Percentiles rank a stretch among this genome's conserved stretches.
These are phyloP conservation scores for Exserohilum turcica DNA, from an alignment of 2,329 filamentous ascomycete genomes.

Conservation along the genomic window DNA sequence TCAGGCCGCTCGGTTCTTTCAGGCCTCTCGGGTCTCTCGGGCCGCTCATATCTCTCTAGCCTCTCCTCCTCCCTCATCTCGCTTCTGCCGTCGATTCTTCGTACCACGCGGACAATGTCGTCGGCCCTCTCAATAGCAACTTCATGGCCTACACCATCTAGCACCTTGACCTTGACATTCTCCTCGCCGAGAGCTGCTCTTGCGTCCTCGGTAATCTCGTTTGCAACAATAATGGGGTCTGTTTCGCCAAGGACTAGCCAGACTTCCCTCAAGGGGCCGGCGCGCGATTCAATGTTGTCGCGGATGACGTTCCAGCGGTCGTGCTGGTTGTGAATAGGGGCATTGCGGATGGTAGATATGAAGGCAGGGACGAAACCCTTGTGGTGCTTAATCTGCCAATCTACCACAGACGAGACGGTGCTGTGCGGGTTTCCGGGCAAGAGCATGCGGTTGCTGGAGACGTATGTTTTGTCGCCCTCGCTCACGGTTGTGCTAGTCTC, in stretches of 20 bases:
- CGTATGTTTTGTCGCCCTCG: conserved; percentile 28
- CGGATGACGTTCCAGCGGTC: conserved; percentile 66
- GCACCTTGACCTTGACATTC: conserved; percentile 62
- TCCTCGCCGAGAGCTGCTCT: conserved; percentile 59
- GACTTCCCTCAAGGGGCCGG: conserved; percentile 56
- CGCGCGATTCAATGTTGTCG: conserved; percentile 37
- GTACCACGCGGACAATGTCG: conserved; percentile 56
- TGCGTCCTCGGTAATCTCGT: conserved; percentile 68
- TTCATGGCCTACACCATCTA: conserved; percentile 70
- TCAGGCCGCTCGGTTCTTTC: neutral
- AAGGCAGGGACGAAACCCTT: conserved; percentile 72
- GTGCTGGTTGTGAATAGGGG: conserved; percentile 70
- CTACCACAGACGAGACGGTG: conserved; percentile 66
- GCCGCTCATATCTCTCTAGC: conserved; percentile 1
- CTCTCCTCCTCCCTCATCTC: conserved; percentile 4
- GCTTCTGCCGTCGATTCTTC: conserved; percentile 8
- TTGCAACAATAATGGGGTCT: conserved; percentile 69
- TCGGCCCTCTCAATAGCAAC: conserved; percentile 66
- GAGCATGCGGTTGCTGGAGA: conserved; percentile 45
- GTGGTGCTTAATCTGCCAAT: conserved; percentile 72
- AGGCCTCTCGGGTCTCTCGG: neutral
- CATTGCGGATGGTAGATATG: conserved; percentile 70
- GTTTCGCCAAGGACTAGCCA: conserved; percentile 68
- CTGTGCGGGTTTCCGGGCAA: conserved; percentile 58
- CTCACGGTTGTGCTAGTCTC: conserved; percentile 17